Conservation (phyloP, 2,329 filamentous ascomycete species). For the Fusarium armeniacum region DNA sequence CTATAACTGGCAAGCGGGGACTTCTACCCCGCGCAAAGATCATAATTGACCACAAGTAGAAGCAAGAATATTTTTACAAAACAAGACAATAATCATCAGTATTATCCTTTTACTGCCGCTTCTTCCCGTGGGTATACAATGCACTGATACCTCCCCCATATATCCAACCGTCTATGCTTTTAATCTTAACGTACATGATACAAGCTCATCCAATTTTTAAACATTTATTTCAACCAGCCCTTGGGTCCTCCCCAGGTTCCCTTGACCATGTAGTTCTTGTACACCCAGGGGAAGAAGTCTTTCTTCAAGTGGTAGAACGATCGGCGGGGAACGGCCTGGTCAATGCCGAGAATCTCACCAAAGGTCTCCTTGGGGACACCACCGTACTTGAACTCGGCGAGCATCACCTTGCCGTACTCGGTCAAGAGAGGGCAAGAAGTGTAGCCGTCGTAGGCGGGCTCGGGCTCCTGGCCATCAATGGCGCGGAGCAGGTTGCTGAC, state of each 20-base stretch:
- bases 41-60: neutral
- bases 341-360: slow-evolving; percentile 65
- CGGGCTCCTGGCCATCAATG: slow-evolving; percentile 61
- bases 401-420: slow-evolving; percentile 72
- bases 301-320: slow-evolving; percentile 75
- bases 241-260: slow-evolving; percentile 73
- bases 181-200: slow-evolving; percentile 26
- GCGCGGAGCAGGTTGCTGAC: slow-evolving; percentile 63
- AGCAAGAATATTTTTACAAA: too few relatives aligned
- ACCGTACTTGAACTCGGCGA: slow-evolving; percentile 76
- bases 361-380: slow-evolving; percentile 75
- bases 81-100: neutral
- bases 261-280: slow-evolving; percentile 71
- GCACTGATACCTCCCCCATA: neutral
- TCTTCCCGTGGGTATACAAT: slow-evolving; percentile 17
- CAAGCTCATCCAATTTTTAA: slow-evolving; percentile 16
- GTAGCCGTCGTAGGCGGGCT: slow-evolving; percentile 66
- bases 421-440: slow-evolving; percentile 68
- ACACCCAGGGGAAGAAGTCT: slow-evolving; percentile 77
- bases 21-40: neutral
- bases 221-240: slow-evolving; percentile 58
- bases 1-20: neutral
- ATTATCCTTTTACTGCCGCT: slow-evolving; percentile 4
- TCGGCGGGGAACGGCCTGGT: slow-evolving; percentile 68
- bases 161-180: slow-evolving; percentile 15